Evolutionary conservation across 805 yeast species (phyloP).

Genomic region (Martiniozyma abietophila): DNA sequence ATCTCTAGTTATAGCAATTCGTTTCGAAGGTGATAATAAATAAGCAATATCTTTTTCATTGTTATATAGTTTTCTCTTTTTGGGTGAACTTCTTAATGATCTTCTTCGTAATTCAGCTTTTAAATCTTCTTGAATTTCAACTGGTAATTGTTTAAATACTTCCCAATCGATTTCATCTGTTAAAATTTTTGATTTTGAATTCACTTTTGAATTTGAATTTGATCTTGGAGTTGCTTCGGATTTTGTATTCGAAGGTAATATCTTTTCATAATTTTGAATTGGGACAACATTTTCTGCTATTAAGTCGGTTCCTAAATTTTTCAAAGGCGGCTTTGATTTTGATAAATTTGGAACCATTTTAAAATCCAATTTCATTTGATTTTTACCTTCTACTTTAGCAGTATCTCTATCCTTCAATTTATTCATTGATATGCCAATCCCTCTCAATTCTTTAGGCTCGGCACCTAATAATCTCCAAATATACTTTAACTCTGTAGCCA

Average conservation of each 20-base stretch:
- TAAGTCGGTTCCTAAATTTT: no score
- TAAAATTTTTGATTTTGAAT: slow-evolving; percentile 5
- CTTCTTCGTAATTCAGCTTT: slow-evolving; percentile 41
- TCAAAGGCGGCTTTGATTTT: background rate
- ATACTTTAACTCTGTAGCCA: slow-evolving; percentile 50
- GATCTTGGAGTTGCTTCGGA: no score
- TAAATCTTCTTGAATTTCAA: slow-evolving; percentile 55
- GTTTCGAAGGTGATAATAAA: slow-evolving; percentile 13
- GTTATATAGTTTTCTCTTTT: slow-evolving; percentile 3
- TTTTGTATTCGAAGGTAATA: no score
- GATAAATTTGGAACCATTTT: slow-evolving; percentile 6
- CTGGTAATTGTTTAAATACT: slow-evolving; percentile 58
- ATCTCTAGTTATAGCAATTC: background rate
- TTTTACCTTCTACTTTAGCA: slow-evolving; percentile 15
- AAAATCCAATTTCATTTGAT: slow-evolving; percentile 29
- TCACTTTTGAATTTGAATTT: no score
- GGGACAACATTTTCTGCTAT: no score
- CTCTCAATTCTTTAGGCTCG: slow-evolving; percentile 57
- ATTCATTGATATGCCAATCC: slow-evolving; percentile 63
- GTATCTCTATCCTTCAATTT: slow-evolving; percentile 37
- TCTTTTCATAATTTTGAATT: no score
- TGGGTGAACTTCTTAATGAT: slow-evolving; percentile 18
- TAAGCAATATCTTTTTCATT: slow-evolving; percentile 14
- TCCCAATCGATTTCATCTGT: slow-evolving; percentile 45
- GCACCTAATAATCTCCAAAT: slow-evolving; percentile 48